Base-by-base conservation (phyloP, 1,284 basidiomycete genomes). In the Lentinula novae-zelandiae region DNA sequence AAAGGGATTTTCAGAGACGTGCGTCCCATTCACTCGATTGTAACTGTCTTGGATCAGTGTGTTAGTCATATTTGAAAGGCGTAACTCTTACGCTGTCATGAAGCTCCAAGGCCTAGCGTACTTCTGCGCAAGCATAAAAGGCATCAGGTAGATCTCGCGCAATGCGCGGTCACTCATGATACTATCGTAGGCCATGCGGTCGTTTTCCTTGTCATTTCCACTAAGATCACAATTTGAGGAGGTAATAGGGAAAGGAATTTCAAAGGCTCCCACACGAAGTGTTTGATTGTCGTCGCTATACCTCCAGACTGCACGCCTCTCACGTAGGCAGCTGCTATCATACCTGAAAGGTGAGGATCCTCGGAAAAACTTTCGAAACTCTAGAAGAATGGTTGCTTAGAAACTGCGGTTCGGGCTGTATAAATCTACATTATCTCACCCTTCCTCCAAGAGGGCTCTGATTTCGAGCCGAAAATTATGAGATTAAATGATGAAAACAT, bases 41-140 rank as follows among this genome's bases (percentile, higher is more conserved):
- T 88, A 86, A 5, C 85, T 86, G n/a, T 10, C 53, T 34, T 34
- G 57, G 53, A 44, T 17, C 55, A 17, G 60, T 10, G 27, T 15
- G 5, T n/a, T 27, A 27, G 33, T 22, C 36, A 31, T 31, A 53
- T 42, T 6, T 20, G 20, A 15, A 46, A 10, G 31, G 31, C 15
- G 34, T 44, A 10, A 42, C 3, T 73, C 85, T 71, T 71, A 89
- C 83, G 87, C 79, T 60, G 88, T 89, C 85, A 90, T 89, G 69
- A 82, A 83, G 4, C 85, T 78, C 86, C 86, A 89, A 15, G 89
- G 89, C 62, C 84, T 69, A 1, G 87, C 82, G 57, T 85, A 77
- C 68, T 87, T 87, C 71, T 90, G 83, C 0, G 90, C 88, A 49
- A 95, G 80, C 85, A 93, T 90, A 76, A 94, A 94, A 0, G 89